Conservation (phyloP, 192 early-diverging fungal species). For the Podochytrium sp. region DNA sequence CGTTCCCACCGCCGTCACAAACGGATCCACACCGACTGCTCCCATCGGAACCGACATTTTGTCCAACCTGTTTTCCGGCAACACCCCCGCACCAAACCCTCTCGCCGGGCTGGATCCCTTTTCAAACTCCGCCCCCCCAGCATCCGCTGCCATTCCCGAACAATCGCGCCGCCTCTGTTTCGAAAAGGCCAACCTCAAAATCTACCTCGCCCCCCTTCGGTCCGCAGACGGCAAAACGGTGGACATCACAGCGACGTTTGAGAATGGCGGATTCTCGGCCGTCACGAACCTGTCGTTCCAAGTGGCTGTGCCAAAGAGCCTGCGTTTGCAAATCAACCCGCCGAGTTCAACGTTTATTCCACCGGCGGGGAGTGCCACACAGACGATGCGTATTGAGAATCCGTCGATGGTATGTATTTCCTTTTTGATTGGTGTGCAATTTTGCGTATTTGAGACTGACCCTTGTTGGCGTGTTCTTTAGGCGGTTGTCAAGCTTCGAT, state of each 20-base stretch:
- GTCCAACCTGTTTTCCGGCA: conserved; percentile 51
- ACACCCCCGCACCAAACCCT: not conserved
- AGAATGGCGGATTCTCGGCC: conserved; percentile 60
- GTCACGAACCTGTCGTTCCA: conserved; percentile 77
- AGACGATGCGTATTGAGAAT: conserved; percentile 84
- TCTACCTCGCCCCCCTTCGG: conserved; percentile 74
- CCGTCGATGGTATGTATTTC: conserved; percentile 57
- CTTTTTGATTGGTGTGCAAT: not conserved
- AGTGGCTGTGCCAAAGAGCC: conserved; percentile 93
- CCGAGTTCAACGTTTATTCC: conserved; percentile 70
- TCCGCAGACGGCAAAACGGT: conserved; percentile 53
- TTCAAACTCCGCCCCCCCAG: not conserved
- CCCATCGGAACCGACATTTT: conserved; percentile 33
- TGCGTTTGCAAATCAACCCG: conserved; percentile 83
- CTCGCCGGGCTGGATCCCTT: not conserved
- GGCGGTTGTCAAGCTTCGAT: conserved; percentile 40
- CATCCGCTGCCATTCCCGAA: not conserved
- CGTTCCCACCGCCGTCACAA: not conserved
- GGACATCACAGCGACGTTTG: conserved; percentile 70
- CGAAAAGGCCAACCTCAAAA: conserved; percentile 71
- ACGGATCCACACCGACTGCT: conserved; percentile 1
- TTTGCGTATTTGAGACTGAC: not conserved
- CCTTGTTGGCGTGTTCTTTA: conserved; percentile 2
- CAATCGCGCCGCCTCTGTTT: conserved; percentile 58
- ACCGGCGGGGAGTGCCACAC: conserved; percentile 67